These are phyloP conservation scores for Solanum pinnatisectum DNA, from an alignment of 257 asterid species.

Conservation along the genomic window DNA sequence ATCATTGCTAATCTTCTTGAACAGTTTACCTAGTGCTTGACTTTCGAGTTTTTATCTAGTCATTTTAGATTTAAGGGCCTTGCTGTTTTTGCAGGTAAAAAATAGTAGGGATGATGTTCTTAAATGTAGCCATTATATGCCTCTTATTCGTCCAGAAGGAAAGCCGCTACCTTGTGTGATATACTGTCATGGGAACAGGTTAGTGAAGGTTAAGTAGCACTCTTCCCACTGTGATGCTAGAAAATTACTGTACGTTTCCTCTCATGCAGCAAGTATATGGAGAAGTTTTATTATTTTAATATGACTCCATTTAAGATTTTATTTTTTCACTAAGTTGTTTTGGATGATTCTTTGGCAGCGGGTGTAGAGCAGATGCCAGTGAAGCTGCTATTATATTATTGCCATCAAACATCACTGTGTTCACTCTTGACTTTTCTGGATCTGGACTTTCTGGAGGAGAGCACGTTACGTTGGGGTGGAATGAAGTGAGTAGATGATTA, in stretches of 20 bases:
- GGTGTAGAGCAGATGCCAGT: constrained; percentile 95
- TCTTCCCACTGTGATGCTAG: not conserved
- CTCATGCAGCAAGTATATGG: not conserved
- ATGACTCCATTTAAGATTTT: not conserved
- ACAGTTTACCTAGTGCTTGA: not conserved
- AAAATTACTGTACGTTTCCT: not conserved
- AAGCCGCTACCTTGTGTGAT: constrained; percentile 74
- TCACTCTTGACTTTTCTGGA: constrained; percentile 91
- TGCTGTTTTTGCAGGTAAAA: constrained; percentile 43
- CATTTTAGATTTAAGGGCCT: constrained; percentile 2
- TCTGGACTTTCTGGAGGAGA: constrained; percentile 97
- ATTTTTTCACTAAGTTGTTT: constrained; percentile 5
- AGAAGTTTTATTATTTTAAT: not conserved
- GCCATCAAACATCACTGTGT: constrained; percentile 80
- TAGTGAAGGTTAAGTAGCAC: constrained; percentile 6
- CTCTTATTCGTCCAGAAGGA: constrained; percentile 59
- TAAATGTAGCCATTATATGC: constrained; percentile 90
- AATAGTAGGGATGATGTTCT: constrained; percentile 76
- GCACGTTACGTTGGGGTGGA: constrained; percentile 89
- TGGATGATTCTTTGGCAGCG: constrained; percentile 39
- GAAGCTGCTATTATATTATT: constrained; percentile 93
- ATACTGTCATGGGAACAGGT: constrained; percentile 98
- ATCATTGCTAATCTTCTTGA: not conserved
- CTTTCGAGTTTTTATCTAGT: not conserved
- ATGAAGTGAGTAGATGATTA: constrained; percentile 55